Evolutionary conservation across 768 basidiomycete species (phyloP), one percentile per base, ranked within the genome.

Genomic region (Chalciporus piperatus): DNA sequence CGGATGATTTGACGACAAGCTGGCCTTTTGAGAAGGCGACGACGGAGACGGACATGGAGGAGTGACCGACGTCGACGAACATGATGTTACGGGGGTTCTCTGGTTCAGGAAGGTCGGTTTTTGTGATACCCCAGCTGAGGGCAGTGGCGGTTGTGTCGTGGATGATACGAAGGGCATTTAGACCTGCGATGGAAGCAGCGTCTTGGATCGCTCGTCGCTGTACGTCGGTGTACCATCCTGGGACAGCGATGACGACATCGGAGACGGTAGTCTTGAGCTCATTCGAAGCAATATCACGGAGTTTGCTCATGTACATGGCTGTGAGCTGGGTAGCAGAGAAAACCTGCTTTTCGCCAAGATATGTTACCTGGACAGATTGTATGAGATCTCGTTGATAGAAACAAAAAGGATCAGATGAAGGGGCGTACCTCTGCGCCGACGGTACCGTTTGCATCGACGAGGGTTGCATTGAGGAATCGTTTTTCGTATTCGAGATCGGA

Each of bases 51-150:
- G 91, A 88, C 73, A 94, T 79, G 73, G 83, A 83, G 6, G 92
- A 91, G 77, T 98, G 97, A 45, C 97, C 97, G 52, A 95, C 83
- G 62, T 99, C 97, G 62, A 98, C 83, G 64, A 99, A 98, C 57
- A 87, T 89, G 70, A 99, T 85, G 69, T 97, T 81, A 30, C 87
- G 81, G 0, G 95, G 87, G 58, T 74, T 76, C 55, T 95, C 93
- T 30, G 84, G 68, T 13, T 87, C 84, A 19, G 97, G 97, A 40
- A 99, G 85, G 70, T 99, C 97, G 23, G 89, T 84, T 74, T 99
- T 99, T 59, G 96, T 99, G 79, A 98, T 98, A 59, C 97, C 97
- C 74, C 96, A 99, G 47, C 92, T 93, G 68, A 99, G 87, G 37
- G 97, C 97, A 51, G 87, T 81, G 47, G 96, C 97, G 56, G 96